A percentile compares a stretch with the other conserved stretches of the same genome.
These are phyloP conservation scores for Lizonia empirigonia DNA, from an alignment of 2,329 filamentous ascomycete species.

Conservation along the genomic window DNA sequence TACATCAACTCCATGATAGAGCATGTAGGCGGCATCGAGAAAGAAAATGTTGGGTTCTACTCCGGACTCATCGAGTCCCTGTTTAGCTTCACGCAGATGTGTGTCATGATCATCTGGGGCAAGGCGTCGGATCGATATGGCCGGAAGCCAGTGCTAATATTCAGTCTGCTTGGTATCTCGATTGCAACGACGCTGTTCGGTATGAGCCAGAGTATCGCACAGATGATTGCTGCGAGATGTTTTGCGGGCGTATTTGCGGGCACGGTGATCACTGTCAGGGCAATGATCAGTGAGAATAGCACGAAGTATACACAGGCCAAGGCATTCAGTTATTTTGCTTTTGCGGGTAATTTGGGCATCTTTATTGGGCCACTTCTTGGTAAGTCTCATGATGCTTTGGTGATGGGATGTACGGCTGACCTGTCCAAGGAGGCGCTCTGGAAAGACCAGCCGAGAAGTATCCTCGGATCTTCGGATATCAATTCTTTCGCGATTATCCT, in stretches of 20 bases:
- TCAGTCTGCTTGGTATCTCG: constrained; percentile 68
- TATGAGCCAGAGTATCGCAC: constrained; percentile 66
- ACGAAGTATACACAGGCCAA: constrained; percentile 72
- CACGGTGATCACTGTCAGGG: constrained; percentile 73
- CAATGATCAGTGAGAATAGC: constrained; percentile 77
- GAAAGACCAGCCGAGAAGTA: constrained; percentile 71
- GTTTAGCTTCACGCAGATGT: constrained; percentile 76
- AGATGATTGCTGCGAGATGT: constrained; percentile 77
- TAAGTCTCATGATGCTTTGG: constrained; percentile 15
- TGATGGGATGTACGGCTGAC: constrained; percentile 6
- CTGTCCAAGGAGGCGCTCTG: constrained; percentile 65
- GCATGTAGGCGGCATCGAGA: constrained; percentile 65
- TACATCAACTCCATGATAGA: constrained; percentile 80
- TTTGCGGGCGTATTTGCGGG: constrained; percentile 75
- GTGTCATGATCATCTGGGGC: constrained; percentile 79
- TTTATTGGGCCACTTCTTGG: constrained; percentile 71
- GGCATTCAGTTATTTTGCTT: constrained; percentile 78
- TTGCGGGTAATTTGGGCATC: constrained; percentile 75
- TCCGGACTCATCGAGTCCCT: constrained; percentile 72
- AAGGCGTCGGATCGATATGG: constrained; percentile 69
- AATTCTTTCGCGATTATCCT: constrained; percentile 68
- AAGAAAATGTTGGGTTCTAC: constrained; percentile 79
- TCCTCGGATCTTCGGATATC: constrained; percentile 60
- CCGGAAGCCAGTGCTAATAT: constrained; percentile 73
- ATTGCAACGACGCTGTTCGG: constrained; percentile 70